Conservation (phyloP, 75 land plant genomes). For the Azolla pinnata region DNA sequence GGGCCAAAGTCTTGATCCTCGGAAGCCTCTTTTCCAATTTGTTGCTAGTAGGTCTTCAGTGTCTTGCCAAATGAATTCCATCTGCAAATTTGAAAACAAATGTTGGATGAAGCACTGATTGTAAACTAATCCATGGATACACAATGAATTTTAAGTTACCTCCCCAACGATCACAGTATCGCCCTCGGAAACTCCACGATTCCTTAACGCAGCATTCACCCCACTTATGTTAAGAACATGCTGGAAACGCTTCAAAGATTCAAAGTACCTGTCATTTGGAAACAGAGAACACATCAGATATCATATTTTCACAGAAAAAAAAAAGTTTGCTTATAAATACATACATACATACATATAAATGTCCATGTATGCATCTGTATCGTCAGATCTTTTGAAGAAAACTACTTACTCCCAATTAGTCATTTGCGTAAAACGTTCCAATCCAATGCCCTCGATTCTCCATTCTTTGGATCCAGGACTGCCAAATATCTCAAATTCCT, state of each 20-base stretch:
- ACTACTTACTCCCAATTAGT: conserved; percentile 85
- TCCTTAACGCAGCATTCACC: conserved; percentile 55
- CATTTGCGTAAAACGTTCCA: conserved; percentile 92
- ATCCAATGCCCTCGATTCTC: conserved; percentile 73
- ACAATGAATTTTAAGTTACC: conserved; percentile 27
- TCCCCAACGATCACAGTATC: conserved; percentile 85
- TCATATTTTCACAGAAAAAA: too few species aligned
- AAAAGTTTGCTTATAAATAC: not conserved
- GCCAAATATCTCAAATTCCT: conserved; percentile 53
- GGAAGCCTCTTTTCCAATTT: conserved; percentile 31
- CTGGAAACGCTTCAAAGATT: conserved; percentile 75
- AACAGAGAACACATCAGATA: too few species aligned
- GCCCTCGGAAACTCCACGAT: conserved; percentile 80
- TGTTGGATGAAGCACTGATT: not conserved
- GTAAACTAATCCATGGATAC: not conserved
- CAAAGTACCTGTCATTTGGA: conserved; percentile 82
- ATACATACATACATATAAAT: not conserved
- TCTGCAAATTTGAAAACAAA: conserved; percentile 24
- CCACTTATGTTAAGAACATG: conserved; percentile 86
- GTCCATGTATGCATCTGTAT: not conserved
- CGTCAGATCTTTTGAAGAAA: not conserved
- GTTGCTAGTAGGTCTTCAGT: conserved; percentile 24
- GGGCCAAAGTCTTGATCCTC: conserved; percentile 56
- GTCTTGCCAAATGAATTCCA: conserved; percentile 81
- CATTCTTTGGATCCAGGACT: conserved; percentile 45